A percentile compares a stretch with the other conserved stretches of the same genome.
Conservation (phyloP, 208 protist genomes). For the Crithidia expoeki region DNA sequence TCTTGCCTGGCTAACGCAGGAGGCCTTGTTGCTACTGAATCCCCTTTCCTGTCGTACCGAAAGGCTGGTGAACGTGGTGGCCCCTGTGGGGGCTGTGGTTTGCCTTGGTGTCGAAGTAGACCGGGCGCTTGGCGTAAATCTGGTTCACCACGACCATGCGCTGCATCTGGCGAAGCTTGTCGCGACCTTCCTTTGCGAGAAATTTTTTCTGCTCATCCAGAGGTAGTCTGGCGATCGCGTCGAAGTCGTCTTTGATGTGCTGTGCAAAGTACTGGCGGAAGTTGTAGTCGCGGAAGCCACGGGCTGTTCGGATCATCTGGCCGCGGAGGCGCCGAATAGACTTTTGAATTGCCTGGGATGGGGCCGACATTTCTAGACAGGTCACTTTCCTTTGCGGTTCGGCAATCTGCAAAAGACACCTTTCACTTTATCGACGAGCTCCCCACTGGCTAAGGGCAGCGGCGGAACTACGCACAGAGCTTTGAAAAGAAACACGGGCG, state of each 20-base stretch:
- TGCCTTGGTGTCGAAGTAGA: constrained; percentile 62
- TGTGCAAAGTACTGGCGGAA: constrained; percentile 88
- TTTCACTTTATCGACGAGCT: no score
- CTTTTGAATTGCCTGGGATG: constrained; percentile 30
- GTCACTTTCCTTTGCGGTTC: no score
- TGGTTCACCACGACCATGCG: constrained; percentile 87
- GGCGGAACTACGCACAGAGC: no score
- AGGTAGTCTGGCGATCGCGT: constrained; percentile 42
- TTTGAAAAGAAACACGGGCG: no score
- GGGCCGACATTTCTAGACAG: constrained; percentile 1
- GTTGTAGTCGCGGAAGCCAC: constrained; percentile 87
- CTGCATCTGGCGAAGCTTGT: constrained; percentile 79
- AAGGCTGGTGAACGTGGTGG: background rate
- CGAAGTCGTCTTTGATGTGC: constrained; percentile 82
- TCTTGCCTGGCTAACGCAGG: background rate
- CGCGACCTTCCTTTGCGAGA: constrained; percentile 48
- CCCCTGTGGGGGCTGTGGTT: constrained; percentile 12
- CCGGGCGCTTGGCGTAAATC: constrained; percentile 69
- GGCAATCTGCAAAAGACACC: background rate
- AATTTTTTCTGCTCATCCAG: constrained; percentile 65
- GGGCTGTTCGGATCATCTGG: constrained; percentile 61
- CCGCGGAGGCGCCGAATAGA: constrained; percentile 55
- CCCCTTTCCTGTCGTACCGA: background rate
- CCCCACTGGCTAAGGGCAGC: no score
- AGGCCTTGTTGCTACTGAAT: constrained; percentile 10